A percentile compares a stretch with the other conserved stretches of the same genome.
Conservation (phyloP, 2,329 filamentous ascomycete genomes). For the Paradendryphiella salina region DNA sequence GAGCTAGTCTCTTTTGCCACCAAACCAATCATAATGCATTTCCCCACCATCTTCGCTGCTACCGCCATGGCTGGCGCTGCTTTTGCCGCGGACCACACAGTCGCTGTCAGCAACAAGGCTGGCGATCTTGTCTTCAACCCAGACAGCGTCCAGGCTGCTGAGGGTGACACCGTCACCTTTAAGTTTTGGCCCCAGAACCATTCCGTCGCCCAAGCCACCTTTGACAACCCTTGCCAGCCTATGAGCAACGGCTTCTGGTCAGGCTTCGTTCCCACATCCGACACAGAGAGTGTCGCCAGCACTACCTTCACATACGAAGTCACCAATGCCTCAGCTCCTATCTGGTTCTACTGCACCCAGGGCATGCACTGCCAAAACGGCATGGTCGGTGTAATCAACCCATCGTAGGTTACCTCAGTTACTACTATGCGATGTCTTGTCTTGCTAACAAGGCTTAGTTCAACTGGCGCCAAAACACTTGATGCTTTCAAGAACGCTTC, state of each 20-base stretch:
- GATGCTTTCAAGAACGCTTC: constrained; percentile 34
- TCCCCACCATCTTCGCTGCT: constrained; percentile 42
- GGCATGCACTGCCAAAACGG: constrained; percentile 45
- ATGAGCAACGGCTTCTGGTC: constrained; percentile 44
- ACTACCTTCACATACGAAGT: constrained; percentile 42
- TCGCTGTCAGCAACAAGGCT: constrained; percentile 38
- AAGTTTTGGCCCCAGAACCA: constrained; percentile 48
- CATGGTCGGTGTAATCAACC: constrained; percentile 49
- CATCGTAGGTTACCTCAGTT: constrained; percentile 32
- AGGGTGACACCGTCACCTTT: constrained; percentile 47
- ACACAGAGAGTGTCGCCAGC: constrained; percentile 27
- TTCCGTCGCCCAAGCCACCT: constrained; percentile 45
- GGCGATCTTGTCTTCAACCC: constrained; percentile 41
- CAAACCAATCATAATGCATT: constrained; percentile 46
- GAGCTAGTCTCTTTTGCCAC: constrained; percentile 39
- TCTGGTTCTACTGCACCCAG: constrained; percentile 50
- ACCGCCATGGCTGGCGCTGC: constrained; percentile 37
- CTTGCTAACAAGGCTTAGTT: constrained; percentile 22
- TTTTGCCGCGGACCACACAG: constrained; percentile 38
- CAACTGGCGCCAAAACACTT: constrained; percentile 28
- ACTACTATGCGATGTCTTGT: background rate
- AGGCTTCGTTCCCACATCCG: constrained; percentile 40
- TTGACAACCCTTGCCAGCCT: constrained; percentile 43
- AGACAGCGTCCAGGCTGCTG: constrained; percentile 38
- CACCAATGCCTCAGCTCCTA: constrained; percentile 42